Evolutionary conservation across 495 filamentous ascomycete genomes (phyloP), one percentile per base, ranked within the genome.

Genomic region (Podospora didyma): DNA sequence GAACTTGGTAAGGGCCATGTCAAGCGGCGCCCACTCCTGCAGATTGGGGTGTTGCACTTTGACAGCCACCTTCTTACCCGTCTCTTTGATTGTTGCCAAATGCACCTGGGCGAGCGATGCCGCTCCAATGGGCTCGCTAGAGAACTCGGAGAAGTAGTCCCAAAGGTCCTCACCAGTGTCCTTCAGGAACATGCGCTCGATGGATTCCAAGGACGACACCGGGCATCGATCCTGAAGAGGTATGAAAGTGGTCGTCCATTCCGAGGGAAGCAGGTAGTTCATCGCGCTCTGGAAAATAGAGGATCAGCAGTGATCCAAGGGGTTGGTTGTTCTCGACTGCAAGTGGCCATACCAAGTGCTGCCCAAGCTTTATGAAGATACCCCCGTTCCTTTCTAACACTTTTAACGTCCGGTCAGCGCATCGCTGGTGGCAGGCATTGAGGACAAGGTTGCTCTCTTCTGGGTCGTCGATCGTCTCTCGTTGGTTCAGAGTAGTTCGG

Each of bases 241-340:
- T 62, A 97, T 87, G 69, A 99, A 97, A 2, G 93, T 97, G 23
- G 86, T 86, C 35, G 92, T 96, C 95, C 95, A 99, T 75, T 99
- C 94, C 19, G 79, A 67, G 2, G 95, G 94, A 6, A 99, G 83
- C 11, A 99, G 79, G 68, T 99, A 99, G 63, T 91, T 92, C 90
- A 99, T 91, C 58, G 91, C 94, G 66, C 89, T 94, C 80, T 82
- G 52, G 9, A 11, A 54, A 21, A 42, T n/a, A 42, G 37, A 5
- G 14, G 39, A 17, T 42, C n/a, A 42, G 39, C 39, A 42, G n/a
- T 9, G 26, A 31, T 31, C 26, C 26, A 31, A 31, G 26, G 26
- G n/a, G n/a, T n/a, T n/a, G n/a, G 26, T 31, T 31, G 26, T 31
- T 31, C 26, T 31, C 26, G 35, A 42, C 12, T 42, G 24, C 20